Evolutionary conservation across 331 rosid species (phyloP).

Genomic region (Ulmus americana): DNA sequence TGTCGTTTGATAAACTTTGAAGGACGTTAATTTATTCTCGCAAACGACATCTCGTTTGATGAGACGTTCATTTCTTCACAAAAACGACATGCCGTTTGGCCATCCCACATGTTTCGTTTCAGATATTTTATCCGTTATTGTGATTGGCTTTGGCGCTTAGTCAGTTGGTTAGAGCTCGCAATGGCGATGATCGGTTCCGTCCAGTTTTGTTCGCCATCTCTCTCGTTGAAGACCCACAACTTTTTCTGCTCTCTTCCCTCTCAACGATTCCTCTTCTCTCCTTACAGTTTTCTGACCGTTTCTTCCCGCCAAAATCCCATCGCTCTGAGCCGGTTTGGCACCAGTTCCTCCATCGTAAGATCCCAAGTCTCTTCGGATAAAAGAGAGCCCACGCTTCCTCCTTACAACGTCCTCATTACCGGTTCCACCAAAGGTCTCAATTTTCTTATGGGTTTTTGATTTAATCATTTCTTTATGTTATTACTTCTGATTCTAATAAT

Average conservation of each 20-base stretch:
- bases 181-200: slow-evolving; percentile 14
- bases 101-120: background rate
- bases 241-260: slow-evolving; percentile 19
- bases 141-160: background rate
- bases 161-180: background rate
- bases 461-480: too few relatives aligned
- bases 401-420: slow-evolving; percentile 85
- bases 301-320: slow-evolving; percentile 30
- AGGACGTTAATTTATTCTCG: too few relatives aligned
- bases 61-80: too few relatives aligned
- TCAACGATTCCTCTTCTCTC: background rate
- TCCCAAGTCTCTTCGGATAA: slow-evolving; percentile 22
- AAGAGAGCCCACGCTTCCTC: slow-evolving; percentile 56
- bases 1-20: too few relatives aligned
- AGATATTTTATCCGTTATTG: background rate
- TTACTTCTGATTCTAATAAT: too few relatives aligned
- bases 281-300: slow-evolving; percentile 14
- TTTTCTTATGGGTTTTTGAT: background rate
- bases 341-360: slow-evolving; percentile 3
- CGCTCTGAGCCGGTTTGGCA: slow-evolving; percentile 19
- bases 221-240: slow-evolving; percentile 9
- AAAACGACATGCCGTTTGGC: too few relatives aligned
- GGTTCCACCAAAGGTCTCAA: slow-evolving; percentile 76
- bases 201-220: slow-evolving; percentile 14
- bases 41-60: too few relatives aligned